Conservation (phyloP, 2,329 filamentous ascomycete genomes). For the Phaeomoniella chlamydospora region DNA sequence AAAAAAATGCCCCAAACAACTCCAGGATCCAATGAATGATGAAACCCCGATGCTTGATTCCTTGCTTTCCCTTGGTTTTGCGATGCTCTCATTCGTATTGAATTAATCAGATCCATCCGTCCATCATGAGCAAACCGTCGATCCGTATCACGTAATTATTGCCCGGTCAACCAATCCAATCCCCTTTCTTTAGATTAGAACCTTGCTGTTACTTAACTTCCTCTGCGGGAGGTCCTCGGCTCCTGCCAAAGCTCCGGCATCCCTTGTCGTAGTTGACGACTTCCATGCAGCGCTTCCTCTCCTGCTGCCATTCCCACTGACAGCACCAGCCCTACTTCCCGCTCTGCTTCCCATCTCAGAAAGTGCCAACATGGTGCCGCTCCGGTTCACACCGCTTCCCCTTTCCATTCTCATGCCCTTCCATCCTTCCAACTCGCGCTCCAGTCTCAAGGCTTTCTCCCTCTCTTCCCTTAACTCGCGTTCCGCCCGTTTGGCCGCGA, state of each 20-base stretch:
- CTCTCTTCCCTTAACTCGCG: constrained; percentile 78
- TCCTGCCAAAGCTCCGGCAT: constrained; percentile 15
- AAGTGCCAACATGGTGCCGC: constrained; percentile 15
- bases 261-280: constrained; percentile 14
- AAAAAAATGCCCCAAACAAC: too few relatives aligned
- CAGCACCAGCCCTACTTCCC: constrained; percentile 10
- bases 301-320: constrained; percentile 15
- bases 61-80: too few relatives aligned
- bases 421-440: constrained; percentile 75
- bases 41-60: too few relatives aligned
- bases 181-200: too few relatives aligned
- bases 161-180: too few relatives aligned
- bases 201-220: constrained; percentile 62
- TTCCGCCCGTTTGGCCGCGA: constrained; percentile 72
- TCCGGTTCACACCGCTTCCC: constrained; percentile 18
- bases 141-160: too few relatives aligned
- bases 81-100: too few relatives aligned
- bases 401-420: constrained; percentile 57
- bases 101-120: too few relatives aligned
- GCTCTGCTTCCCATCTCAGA: constrained; percentile 18
- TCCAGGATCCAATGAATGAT: too few relatives aligned
- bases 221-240: constrained; percentile 44
- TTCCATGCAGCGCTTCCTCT: constrained; percentile 21
- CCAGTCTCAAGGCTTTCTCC: constrained; percentile 67
- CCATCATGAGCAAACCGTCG: too few relatives aligned